Base-by-base conservation (phyloP, 2,329 filamentous ascomycete genomes). In the Neofusicoccum kwambonambiense region DNA sequence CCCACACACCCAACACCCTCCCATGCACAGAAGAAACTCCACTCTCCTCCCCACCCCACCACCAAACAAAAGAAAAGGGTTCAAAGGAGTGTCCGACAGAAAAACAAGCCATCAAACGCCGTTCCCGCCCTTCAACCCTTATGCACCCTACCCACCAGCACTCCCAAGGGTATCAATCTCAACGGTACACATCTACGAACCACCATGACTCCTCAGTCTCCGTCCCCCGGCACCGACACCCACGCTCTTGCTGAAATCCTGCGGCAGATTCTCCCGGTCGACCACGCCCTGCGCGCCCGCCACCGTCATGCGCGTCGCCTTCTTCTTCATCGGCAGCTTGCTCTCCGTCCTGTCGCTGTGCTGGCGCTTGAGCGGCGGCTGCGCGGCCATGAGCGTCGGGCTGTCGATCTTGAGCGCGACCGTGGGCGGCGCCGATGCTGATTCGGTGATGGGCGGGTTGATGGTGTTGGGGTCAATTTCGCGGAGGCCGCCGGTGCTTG, bases 401-500 rank as follows among this genome's bases (percentile, higher is more conserved):
- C 39, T 47, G 8, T 42, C 56, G 15, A 65, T 37, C 8, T 51
- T 65, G n/a, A 65, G 63, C 17, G 27, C 27, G 9, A 61, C 73
- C 66, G 72, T 72, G 27, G 74, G 71, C 42, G 73, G 72, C 12
- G 72, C 68, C 56, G 73, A 73, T 54, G 69, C 70, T 61, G 64
- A 67, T 57, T 66, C 66, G 9, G 27, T 37, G 51, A 68, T 56
- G 58, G 65, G 72, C 45, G 72, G 72, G 35, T 68, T 67, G 44
- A 80, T 70, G 56, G 77, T 70, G 65, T 83, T 83, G 76, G 81
- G 75, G 69, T 83, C 81, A n/a, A 83, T 73, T 68, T 83, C 81
- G 61, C 81, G 76, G 17, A 83, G 73, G 64, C 78, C 42, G 31
- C 27, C 31, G n/a, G 42, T 27, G 76, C 37, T 67, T 9, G 72